Percentiles rank a stretch among this genome's conserved stretches.
phyloP scores from a whole-genome alignment of 2,329 filamentous ascomycete genomes.

The Ophiostoma novo-ulmi region DNA sequence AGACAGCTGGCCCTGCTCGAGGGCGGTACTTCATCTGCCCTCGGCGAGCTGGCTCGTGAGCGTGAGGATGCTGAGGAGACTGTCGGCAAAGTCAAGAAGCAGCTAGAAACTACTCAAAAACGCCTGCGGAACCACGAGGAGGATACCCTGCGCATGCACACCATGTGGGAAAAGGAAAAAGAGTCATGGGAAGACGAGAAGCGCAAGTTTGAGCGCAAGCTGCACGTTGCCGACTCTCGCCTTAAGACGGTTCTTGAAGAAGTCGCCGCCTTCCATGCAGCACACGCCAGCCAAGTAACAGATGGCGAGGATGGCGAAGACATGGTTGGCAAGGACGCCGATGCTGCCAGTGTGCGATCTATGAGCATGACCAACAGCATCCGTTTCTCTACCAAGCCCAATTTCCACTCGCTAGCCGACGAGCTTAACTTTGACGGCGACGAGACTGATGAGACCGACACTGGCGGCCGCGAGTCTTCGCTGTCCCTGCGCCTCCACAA shows the following conservation, averaged over 20 bases:
- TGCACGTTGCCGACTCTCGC: constrained; percentile 85
- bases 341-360: constrained; percentile 67
- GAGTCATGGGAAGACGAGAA: constrained; percentile 79
- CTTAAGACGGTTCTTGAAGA: constrained; percentile 82
- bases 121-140: constrained; percentile 75
- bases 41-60: constrained; percentile 78
- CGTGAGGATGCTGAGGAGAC: constrained; percentile 76
- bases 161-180: constrained; percentile 78
- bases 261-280: constrained; percentile 64
- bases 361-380: constrained; percentile 69
- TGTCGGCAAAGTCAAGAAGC: constrained; percentile 65
- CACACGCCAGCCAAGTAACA: constrained; percentile 40
- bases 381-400: constrained; percentile 62
- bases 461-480: constrained; percentile 62
- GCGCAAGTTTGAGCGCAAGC: constrained; percentile 72
- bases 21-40: constrained; percentile 77
- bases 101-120: constrained; percentile 73
- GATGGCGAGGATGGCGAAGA: constrained; percentile 56
- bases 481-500: constrained; percentile 42
- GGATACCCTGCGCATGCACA: constrained; percentile 70
- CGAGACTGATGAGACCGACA: constrained; percentile 65
- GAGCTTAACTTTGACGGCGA: constrained; percentile 85
- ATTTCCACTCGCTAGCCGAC: constrained; percentile 77
- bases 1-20: constrained; percentile 83
- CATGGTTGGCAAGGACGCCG: constrained; percentile 54